These are phyloP conservation scores for Talaromyces sp. DNA, from an alignment of 2,329 filamentous ascomycete genomes.

Conservation along the genomic window DNA sequence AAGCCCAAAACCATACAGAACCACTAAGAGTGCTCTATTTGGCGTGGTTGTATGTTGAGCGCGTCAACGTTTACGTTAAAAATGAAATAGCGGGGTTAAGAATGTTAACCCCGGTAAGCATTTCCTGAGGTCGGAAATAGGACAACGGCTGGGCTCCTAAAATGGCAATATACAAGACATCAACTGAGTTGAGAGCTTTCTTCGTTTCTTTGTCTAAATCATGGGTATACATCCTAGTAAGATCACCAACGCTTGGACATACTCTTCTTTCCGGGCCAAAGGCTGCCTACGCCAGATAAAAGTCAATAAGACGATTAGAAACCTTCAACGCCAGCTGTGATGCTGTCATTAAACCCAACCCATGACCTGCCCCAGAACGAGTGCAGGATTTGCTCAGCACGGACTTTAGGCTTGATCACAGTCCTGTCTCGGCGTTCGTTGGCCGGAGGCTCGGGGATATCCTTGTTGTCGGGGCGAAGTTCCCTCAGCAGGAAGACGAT, in stretches of 20 bases:
- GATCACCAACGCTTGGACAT: neutral
- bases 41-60: too few relatives aligned
- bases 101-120: neutral
- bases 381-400: neutral
- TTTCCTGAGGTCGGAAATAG: neutral
- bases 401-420: neutral
- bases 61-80: neutral
- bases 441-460: neutral
- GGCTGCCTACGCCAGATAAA: neutral
- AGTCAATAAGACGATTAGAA: neutral
- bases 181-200: neutral
- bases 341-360: neutral
- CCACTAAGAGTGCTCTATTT: too few relatives aligned
- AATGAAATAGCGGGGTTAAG: neutral
- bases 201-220: neutral
- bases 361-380: neutral
- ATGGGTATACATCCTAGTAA: neutral
- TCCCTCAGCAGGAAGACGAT: slow-evolving; percentile 30
- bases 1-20: too few relatives aligned
- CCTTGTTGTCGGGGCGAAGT: slow-evolving; percentile 25
- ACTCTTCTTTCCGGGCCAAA: neutral
- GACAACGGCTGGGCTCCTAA: neutral
- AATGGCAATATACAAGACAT: neutral
- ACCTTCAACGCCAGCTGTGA: neutral
- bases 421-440: neutral